Evolutionary conservation across 75 land plant genomes (phyloP), one percentile per base, ranked within the genome.

Genomic region (Pinus albicaulis): DNA sequence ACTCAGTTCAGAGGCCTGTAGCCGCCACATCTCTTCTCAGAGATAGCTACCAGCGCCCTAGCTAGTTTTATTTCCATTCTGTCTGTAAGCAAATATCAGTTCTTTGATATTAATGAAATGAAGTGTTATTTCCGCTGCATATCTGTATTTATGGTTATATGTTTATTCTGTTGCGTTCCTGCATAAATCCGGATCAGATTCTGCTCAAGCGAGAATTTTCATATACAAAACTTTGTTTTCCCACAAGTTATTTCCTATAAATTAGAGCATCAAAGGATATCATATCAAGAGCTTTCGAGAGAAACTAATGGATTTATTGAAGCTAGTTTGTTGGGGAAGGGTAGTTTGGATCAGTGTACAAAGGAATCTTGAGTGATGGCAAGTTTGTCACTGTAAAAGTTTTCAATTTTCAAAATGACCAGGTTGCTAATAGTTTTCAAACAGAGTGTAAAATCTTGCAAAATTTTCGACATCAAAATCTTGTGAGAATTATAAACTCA

Each of bases 311-410:
- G 65, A 11, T 84, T 81, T 55, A 28, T 31, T 15, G 15, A 55
- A n/a, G 61, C 36, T 1, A 74, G 78, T 19, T 52, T 78, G 7
- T 25, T 84, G 55, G 86, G 86, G 10, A 55, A 17, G 4, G 86
- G 86, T 2, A 61, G 74, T 31, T 55, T 48, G 82, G 86, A 56
- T 74, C 78, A 20, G 83, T 84, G 6, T 81, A 78, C 57, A 74
- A 57, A 71, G 86, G 83, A 13, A 25, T 34, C 11, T 44, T 81
- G 65, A 57, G 23, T 11, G 77, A 74, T 69, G 68, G 48, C 3
- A 75, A 2, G 7, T 71, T 44, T 17, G 80, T 81, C 26, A 83
- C 86, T 26, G 68, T 84, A 15, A 84, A 84, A 59, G 62, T 71
- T 22, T 71, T 84, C 20, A 28, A 65, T 4, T 72, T 84, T 22